Base-by-base conservation (phyloP, 139 green algal species). In the Yamagishiella unicocca region DNA sequence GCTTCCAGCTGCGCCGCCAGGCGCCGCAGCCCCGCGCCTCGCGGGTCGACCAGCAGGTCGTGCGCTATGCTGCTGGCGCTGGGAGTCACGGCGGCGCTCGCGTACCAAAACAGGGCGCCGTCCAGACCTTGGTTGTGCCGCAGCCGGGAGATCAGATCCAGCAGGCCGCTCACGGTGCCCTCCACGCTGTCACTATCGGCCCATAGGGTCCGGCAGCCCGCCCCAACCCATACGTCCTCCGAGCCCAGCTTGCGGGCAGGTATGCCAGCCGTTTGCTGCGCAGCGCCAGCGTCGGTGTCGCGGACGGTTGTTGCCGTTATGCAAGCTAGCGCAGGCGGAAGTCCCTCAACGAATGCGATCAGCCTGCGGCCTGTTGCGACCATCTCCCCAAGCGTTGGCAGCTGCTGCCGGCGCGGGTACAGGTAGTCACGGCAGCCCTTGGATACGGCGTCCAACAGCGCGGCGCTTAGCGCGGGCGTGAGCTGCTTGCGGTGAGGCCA, bases 81-180 rank as follows among this genome's bases (percentile, higher is more conserved):
- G 42, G 79, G 79, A 8, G 62, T 77, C 17, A 85, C 62, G 17
- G 79, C 62, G 2, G 78, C 61, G 42, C 7, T 31, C 40, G 50
- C 61, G 42, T 85, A 70, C 61, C 78, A 85, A 29, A 12, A 75
- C 37, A 7, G 24, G 19, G 37, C 35, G 5, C 22, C 9, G 27
- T 14, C 21, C 0, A 40, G 17, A 25, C 25, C 55, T 2, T 27
- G 38, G 4, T 55, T n/a, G 40, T 21, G n/a, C 22, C 79, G 43
- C 7, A 40, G 31, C 35, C 55, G 21, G 1, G 67, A 24, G 10
- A 87, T 71, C 5, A 87, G 14, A 6, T 67, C 42, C 46, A 87
- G 67, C 0, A 87, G 82, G 7, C 82, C 67, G 6, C 25, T 43
- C 4, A 87, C 46, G 14, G 82, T 87, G 6, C 82, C 82, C 5